Percentiles rank a stretch among this genome's conserved stretches.
These are phyloP conservation scores for Bimuria novae-zelandiae DNA, from an alignment of 2,329 filamentous ascomycete species.

Conservation along the genomic window DNA sequence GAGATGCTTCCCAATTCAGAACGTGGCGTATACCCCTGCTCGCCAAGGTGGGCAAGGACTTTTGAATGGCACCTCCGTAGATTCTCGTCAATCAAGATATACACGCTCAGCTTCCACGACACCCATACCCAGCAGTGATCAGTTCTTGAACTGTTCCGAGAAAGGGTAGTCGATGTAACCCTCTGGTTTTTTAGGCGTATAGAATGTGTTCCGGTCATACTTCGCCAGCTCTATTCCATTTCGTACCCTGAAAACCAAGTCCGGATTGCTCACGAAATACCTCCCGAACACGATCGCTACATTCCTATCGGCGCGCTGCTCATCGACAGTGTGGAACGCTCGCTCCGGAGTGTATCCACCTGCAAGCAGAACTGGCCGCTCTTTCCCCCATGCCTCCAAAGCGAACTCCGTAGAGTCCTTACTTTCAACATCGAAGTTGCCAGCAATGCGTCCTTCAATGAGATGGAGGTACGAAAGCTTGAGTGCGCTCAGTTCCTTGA, in stretches of 20 bases:
- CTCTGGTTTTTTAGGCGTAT: conserved; percentile 28
- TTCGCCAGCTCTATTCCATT: conserved; percentile 44
- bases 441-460: conserved; percentile 59
- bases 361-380: conserved; percentile 42
- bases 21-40: no score
- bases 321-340: conserved; percentile 36
- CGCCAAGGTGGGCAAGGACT: no score
- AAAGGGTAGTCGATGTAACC: conserved; percentile 46
- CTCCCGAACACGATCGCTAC: conserved; percentile 52
- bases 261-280: conserved; percentile 52
- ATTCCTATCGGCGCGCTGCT: conserved; percentile 46
- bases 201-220: conserved; percentile 51
- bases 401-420: conserved; percentile 13
- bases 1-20: no score
- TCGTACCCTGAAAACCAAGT: conserved; percentile 50
- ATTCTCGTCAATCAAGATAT: no score
- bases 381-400: conserved; percentile 13
- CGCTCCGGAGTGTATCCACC: conserved; percentile 46
- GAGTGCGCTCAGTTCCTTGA: conserved; percentile 50
- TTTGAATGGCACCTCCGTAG: no score
- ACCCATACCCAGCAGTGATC: no score
- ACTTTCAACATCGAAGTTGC: conserved; percentile 41
- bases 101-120: no score
- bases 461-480: conserved; percentile 53
- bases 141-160: no score